phyloP scores from a whole-genome alignment of 805 yeast genomes.

The Starmerella apis region DNA sequence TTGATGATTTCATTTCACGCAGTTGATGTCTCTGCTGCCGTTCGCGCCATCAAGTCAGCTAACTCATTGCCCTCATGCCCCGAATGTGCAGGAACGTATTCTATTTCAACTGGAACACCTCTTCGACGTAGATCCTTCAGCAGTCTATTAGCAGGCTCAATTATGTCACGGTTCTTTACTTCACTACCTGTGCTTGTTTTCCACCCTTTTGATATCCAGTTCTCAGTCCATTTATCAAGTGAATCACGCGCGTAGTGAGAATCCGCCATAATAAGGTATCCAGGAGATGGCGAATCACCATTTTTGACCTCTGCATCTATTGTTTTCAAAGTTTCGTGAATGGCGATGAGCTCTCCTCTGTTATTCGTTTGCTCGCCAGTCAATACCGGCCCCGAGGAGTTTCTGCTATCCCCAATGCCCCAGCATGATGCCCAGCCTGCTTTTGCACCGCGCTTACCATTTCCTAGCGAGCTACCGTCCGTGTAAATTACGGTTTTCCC shows the following conservation, averaged over 20 bases:
- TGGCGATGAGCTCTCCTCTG: slow-evolving; percentile 67
- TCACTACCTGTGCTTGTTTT: slow-evolving; percentile 35
- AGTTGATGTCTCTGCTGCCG: slow-evolving; percentile 34
- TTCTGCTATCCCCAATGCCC: slow-evolving; percentile 46
- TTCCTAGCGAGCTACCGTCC: slow-evolving; percentile 67
- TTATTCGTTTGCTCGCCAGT: slow-evolving; percentile 56
- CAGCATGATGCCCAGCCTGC: slow-evolving; percentile 74
- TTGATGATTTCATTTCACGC: too few species aligned
- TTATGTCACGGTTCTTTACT: slow-evolving; percentile 46
- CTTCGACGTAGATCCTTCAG: slow-evolving; percentile 32
- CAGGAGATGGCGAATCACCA: not conserved
- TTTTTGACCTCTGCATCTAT: slow-evolving; percentile 13
- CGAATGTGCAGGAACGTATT: slow-evolving; percentile 63
- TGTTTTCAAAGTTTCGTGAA: slow-evolving; percentile 43
- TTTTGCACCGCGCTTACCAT: slow-evolving; percentile 38
- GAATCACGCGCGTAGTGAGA: slow-evolving; percentile 55
- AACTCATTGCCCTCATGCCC: slow-evolving; percentile 61
- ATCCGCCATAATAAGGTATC: slow-evolving; percentile 40
- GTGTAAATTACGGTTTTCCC: slow-evolving; percentile 41
- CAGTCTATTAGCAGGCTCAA: slow-evolving; percentile 31
- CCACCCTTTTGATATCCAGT: slow-evolving; percentile 54
- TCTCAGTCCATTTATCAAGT: slow-evolving; percentile 45
- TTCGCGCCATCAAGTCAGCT: slow-evolving; percentile 66
- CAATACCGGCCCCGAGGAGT: slow-evolving; percentile 44
- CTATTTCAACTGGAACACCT: slow-evolving; percentile 36